Evolutionary conservation across 495 filamentous ascomycete genomes (phyloP), one percentile per base, ranked within the genome.

Genomic region (Penicillium desertorum): DNA sequence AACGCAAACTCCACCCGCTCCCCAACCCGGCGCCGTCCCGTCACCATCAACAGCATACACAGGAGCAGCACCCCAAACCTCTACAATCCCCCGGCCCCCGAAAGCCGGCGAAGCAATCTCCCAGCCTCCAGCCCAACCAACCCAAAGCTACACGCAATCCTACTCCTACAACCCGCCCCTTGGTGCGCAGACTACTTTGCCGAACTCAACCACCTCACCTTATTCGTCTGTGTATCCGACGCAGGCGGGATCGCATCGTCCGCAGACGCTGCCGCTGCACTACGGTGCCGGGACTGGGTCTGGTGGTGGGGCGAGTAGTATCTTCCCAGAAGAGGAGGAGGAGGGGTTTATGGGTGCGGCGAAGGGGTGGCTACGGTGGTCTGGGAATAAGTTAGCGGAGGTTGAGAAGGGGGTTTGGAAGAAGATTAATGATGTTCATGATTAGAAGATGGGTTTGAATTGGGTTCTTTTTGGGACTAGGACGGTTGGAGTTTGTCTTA

Each of bases 341-440:
- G 71, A 71, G 6, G 76, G 81, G 1, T 66, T 85, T 10, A 74
- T 82, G 70, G 77, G 71, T 5, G 76, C 75, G 14, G 85, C 84
- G 3, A 85, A 79, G 75, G 80, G 80, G 58, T 84, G 83, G 81
- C 76, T 82, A 45, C 76, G 79, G 61, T 81, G 72, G 43, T 86
- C 83, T 9, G 86, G 87, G 51, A 73, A 76, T 59, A 85, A 83
- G 67, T 64, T 89, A 49, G 78, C 74, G 11, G 82, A 84, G 51
- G 82, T 82, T 19, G 86, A 89, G 71, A 82, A 77, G 57, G 83
- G 86, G 73, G 81, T 88, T n/a, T 90, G 88, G 87, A 86, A 75
- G 72, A 78, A 78, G 67, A 85, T 87, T 62, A 87, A 85, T 68
- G 65, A 71, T 59, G 69, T 66, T 16, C 74, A 77, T 70, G 60